Evolutionary conservation across 305 asterid species (phyloP).

Genomic region (Solanum aculeatissimum): DNA sequence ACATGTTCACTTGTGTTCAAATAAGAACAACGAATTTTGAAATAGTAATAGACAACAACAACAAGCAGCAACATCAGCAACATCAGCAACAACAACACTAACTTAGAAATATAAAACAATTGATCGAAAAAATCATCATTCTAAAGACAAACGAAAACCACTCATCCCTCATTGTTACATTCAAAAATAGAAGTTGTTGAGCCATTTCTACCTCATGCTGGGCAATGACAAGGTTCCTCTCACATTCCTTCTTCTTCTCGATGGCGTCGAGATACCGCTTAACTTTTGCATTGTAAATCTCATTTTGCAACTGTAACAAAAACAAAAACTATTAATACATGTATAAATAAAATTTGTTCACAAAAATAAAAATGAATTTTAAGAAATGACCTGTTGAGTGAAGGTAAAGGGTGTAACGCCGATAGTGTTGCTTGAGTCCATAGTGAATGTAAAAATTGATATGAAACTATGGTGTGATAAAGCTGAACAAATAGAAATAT

Average conservation of each 20-base stretch:
- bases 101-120: background rate
- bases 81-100: background rate
- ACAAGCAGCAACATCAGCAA: too few relatives aligned
- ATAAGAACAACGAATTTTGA: too few relatives aligned
- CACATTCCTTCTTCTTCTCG: background rate
- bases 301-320: background rate
- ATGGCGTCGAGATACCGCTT: background rate
- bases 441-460: background rate
- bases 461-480: background rate
- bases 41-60: background rate
- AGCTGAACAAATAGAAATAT: background rate
- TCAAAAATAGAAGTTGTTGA: background rate
- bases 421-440: background rate
- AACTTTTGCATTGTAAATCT: background rate
- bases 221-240: background rate
- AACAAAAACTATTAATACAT: background rate
- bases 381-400: background rate
- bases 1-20: background rate
- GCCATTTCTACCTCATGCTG: background rate
- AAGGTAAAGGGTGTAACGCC: background rate
- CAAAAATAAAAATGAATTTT: background rate
- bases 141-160: too few relatives aligned
- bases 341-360: background rate
- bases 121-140: background rate
- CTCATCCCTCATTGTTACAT: background rate